Conservation (phyloP, 73 alveolate species). For the Paramecium biaurelia region DNA sequence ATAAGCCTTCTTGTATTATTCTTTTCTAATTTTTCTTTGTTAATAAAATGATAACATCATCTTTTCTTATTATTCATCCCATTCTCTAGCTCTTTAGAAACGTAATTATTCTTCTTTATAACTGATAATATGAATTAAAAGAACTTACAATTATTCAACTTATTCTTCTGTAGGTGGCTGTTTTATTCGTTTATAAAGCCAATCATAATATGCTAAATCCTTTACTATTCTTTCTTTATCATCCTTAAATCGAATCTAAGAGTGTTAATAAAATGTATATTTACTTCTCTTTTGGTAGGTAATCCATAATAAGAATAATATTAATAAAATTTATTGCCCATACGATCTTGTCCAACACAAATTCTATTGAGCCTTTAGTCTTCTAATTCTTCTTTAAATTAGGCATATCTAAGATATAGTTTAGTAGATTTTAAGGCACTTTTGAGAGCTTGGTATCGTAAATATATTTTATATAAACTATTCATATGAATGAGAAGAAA, state of each 20-base stretch:
- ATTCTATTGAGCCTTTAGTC: slow-evolving; percentile 45
- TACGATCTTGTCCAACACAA: slow-evolving; percentile 41
- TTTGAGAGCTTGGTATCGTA: slow-evolving; percentile 15
- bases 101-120: not conserved
- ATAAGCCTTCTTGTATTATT: not conserved
- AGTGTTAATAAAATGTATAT: not conserved
- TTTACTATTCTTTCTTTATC: slow-evolving; percentile 11
- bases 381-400: slow-evolving; percentile 32
- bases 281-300: slow-evolving; percentile 54
- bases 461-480: not conserved
- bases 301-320: slow-evolving; percentile 53
- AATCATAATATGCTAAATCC: slow-evolving; percentile 57
- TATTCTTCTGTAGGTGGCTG: slow-evolving; percentile 27
- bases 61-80: not conserved
- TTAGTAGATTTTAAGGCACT: slow-evolving; percentile 11
- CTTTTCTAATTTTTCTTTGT: not conserved
- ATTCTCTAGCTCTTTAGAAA: not conserved
- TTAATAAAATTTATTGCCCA: slow-evolving; percentile 52
- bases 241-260: slow-evolving; percentile 42
- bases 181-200: slow-evolving; percentile 48
- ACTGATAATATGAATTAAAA: not conserved
- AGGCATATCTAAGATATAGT: not conserved
- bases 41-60: not conserved
- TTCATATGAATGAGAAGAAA: not conserved
- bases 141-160: slow-evolving; percentile 25